Percentiles rank a stretch among this genome's conserved stretches.
Evolutionary conservation across 2,329 filamentous ascomycete species (phyloP).

Genomic region (Pestalotiopsis sp.): DNA sequence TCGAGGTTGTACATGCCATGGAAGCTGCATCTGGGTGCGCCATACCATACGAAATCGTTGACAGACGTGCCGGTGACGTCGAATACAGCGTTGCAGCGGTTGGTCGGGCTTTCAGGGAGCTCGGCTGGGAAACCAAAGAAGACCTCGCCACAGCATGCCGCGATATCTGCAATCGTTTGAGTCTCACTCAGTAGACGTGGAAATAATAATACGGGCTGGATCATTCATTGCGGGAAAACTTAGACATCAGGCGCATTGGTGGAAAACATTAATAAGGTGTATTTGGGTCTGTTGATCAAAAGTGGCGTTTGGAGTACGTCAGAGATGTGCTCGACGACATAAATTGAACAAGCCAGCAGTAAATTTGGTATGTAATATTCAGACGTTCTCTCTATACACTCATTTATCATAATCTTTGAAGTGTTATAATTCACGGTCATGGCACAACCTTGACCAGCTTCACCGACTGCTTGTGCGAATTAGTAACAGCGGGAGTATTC

Average conservation of each 20-base stretch:
- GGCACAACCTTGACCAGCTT: no score
- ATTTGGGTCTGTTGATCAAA: background rate
- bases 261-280: background rate
- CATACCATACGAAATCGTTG: constrained; percentile 38
- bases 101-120: background rate
- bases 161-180: constrained; percentile 7
- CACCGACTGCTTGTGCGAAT: no score
- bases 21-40: constrained; percentile 33
- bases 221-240: background rate
- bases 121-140: constrained; percentile 4
- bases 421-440: no score
- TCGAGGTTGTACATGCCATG: constrained; percentile 42
- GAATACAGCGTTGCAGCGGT: constrained; percentile 16
- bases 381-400: background rate
- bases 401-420: no score
- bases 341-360: background rate
- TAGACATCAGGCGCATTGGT: background rate
- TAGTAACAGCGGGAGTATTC: no score
- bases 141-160: background rate
- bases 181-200: background rate
- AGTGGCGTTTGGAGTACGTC: background rate
- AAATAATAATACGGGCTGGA: background rate
- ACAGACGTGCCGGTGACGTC: constrained; percentile 42
- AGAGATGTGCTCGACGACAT: background rate
- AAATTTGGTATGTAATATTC: background rate